These are phyloP conservation scores for Solanum corneliomulleri DNA, from an alignment of 257 asterid genomes.

Conservation along the genomic window DNA sequence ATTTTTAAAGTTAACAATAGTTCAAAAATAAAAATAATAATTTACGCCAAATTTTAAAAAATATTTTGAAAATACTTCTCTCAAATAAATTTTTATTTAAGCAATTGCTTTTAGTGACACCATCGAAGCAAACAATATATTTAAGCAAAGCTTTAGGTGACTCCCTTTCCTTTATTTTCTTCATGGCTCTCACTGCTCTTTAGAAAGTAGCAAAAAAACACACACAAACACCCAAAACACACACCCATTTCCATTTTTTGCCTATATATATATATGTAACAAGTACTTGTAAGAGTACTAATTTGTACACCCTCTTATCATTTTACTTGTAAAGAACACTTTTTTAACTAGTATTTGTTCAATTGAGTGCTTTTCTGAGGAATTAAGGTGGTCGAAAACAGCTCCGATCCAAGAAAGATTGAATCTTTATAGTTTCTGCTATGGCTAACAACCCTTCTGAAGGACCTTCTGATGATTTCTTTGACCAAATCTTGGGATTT, in stretches of 20 bases:
- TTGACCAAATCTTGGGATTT: slow-evolving; percentile 77
- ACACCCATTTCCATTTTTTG: not conserved
- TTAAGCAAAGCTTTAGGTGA: slow-evolving; percentile 10
- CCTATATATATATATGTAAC: not conserved
- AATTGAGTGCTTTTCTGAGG: not conserved
- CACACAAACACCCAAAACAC: not conserved
- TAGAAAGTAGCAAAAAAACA: slow-evolving; percentile 6
- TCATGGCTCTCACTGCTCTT: slow-evolving; percentile 16
- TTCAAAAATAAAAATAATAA: too few species aligned
- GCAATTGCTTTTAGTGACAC: not conserved
- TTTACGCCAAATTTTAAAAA: rapidly evolving
- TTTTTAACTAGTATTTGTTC: not conserved
- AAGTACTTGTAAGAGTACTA: not conserved
- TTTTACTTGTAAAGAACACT: not conserved
- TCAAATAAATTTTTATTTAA: not conserved
- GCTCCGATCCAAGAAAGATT: not conserved
- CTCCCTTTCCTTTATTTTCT: slow-evolving; percentile 12
- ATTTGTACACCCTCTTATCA: not conserved
- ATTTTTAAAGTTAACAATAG: too few species aligned
- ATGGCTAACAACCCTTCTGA: slow-evolving; percentile 82
- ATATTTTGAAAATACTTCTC: not conserved
- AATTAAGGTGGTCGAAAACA: not conserved
- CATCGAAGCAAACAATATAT: not conserved
- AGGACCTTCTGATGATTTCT: slow-evolving; percentile 73
- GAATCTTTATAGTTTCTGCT: slow-evolving; percentile 4